A percentile compares a stretch with the other conserved stretches of the same genome.
phyloP scores from a whole-genome alignment of 495 filamentous ascomycete genomes.

The Aspergillus sclerotioniger region DNA sequence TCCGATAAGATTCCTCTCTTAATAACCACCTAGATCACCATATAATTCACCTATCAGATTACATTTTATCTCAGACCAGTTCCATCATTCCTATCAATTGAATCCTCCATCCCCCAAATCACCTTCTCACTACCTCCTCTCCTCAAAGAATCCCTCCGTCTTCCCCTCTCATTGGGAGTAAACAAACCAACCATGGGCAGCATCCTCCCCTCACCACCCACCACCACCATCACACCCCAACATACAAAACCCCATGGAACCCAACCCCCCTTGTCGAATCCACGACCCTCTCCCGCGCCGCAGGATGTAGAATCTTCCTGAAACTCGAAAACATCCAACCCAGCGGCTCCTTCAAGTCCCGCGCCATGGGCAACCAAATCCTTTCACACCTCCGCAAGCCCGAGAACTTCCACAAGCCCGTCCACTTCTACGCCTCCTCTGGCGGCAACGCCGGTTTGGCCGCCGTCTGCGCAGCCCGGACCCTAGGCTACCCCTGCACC shows the following conservation, averaged over 20 bases:
- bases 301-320: conserved; percentile 79
- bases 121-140: neutral
- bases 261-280: conserved; percentile 73
- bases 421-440: conserved; percentile 84
- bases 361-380: conserved; percentile 80
- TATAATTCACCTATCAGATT: neutral
- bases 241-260: conserved; percentile 59
- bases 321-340: conserved; percentile 95
- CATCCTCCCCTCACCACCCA: conserved; percentile 21
- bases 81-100: neutral
- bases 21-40: neutral
- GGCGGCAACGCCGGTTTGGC: conserved; percentile 94
- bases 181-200: conserved; percentile 27
- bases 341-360: conserved; percentile 92
- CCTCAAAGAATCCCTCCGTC: neutral
- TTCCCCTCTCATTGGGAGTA: neutral
- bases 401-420: conserved; percentile 31
- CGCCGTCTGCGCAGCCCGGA: conserved; percentile 72
- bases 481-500: conserved; percentile 70
- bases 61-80: neutral
- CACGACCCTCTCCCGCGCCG: conserved; percentile 61
- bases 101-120: neutral
- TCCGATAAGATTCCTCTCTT: neutral
- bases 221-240: conserved; percentile 20
- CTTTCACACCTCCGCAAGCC: conserved; percentile 52